A percentile compares a stretch with the other conserved stretches of the same genome.
These are phyloP conservation scores for Physcomitrellopsis africana DNA, from an alignment of 225 moss, liverwort and hornwort genomes.

Conservation along the genomic window DNA sequence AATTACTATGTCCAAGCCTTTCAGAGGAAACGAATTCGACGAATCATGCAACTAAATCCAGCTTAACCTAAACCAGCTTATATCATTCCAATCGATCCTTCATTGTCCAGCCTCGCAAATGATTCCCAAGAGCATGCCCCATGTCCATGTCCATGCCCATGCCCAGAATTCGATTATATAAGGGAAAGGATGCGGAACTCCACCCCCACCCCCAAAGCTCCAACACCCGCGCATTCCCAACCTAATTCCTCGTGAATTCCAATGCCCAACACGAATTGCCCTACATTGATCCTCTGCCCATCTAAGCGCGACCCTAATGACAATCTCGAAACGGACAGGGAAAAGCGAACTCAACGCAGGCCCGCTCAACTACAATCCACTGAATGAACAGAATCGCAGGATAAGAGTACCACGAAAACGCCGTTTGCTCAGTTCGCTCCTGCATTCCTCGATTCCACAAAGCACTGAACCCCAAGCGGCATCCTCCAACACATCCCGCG, in stretches of 20 bases:
- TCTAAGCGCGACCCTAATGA: conserved; percentile 11
- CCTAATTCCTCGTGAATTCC: conserved; percentile 35
- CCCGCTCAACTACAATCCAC: not conserved
- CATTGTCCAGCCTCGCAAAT: not conserved
- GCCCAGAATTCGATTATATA: not conserved
- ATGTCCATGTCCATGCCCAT: not conserved
- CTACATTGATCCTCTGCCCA: conserved; percentile 20
- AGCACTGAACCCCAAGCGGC: not conserved
- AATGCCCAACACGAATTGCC: not conserved
- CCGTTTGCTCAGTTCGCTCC: conserved; percentile 14
- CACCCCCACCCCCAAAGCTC: conserved; percentile 4
- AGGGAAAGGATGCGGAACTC: not conserved
- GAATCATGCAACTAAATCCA: not conserved
- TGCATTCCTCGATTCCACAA: conserved; percentile 29
- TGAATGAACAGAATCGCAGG: not conserved
- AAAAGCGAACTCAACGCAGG: not conserved
- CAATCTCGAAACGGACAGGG: not conserved
- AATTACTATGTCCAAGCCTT: not conserved
- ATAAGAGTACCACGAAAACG: conserved; percentile 20
- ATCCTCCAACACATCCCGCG: conserved; percentile 35
- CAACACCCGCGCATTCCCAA: conserved; percentile 8
- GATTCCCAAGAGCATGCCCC: not conserved
- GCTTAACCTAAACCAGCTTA: not conserved
- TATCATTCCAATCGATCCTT: conserved; percentile 1
- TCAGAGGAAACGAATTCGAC: conserved; percentile 1